Percentiles rank a stretch among this genome's conserved stretches.
Evolutionary conservation across 371 early-diverging fungal genomes (phyloP).

Genomic region (Circinella umbellata): DNA sequence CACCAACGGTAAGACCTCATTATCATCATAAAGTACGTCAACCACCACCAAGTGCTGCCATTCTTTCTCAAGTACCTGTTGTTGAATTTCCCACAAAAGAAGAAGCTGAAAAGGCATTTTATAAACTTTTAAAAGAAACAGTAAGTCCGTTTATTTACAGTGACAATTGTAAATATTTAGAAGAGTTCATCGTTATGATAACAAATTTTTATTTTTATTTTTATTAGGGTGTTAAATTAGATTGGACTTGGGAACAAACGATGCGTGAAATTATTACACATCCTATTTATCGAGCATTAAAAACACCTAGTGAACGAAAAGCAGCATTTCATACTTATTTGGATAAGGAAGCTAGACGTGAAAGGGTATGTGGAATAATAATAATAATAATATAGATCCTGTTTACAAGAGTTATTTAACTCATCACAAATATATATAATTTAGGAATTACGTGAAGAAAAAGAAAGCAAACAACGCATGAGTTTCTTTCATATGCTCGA

Average conservation of each 20-base stretch:
- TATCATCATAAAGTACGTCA: conserved; percentile 14
- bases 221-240: conserved; percentile 69
- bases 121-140: conserved; percentile 69
- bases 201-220: neutral
- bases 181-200: neutral
- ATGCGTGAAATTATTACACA: conserved; percentile 84
- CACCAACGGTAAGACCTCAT: no score
- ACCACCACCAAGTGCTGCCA: conserved; percentile 27
- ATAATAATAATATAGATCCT: no score
- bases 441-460: conserved; percentile 47
- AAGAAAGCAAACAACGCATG: conserved; percentile 48
- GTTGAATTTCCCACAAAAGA: conserved; percentile 75
- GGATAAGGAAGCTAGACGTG: conserved; percentile 58
- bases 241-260: conserved; percentile 93
- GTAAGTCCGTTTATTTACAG: conserved; percentile 36
- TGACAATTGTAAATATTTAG: no score
- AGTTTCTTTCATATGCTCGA: conserved; percentile 51
- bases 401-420: no score
- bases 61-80: conserved; percentile 28
- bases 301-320: conserved; percentile 80
- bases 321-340: conserved; percentile 78
- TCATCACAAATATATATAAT: neutral
- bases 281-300: conserved; percentile 85
- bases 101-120: conserved; percentile 87
- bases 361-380: conserved; percentile 37